These are phyloP conservation scores for Scleromitrula shiraiana DNA, from an alignment of 2,329 filamentous ascomycete genomes.

Conservation along the genomic window DNA sequence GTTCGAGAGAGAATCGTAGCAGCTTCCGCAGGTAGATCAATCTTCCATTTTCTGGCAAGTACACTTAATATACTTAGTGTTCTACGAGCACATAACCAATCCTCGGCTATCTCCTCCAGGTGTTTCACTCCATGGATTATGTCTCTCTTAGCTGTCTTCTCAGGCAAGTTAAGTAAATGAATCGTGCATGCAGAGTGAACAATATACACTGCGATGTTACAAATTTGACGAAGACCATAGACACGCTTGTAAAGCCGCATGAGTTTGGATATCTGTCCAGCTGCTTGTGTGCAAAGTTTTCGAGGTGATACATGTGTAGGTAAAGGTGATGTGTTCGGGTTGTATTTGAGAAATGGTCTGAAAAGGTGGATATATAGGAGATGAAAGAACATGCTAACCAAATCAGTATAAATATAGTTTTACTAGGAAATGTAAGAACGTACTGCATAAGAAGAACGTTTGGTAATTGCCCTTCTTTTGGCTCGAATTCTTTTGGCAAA, in stretches of 20 bases:
- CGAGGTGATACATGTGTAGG: conserved; percentile 83
- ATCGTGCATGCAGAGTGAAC: conserved; percentile 90
- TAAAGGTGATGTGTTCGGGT: conserved; percentile 69
- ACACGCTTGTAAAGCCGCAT: conserved; percentile 88
- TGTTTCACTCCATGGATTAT: conserved; percentile 87
- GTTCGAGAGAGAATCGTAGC: conserved; percentile 65
- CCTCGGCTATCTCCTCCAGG: conserved; percentile 89
- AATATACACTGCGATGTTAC: conserved; percentile 95
- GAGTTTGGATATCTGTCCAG: conserved; percentile 84
- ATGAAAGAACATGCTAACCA: conserved; percentile 87
- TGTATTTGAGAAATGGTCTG: conserved; percentile 89
- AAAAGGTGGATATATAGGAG: conserved; percentile 93
- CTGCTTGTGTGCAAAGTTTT: conserved; percentile 84
- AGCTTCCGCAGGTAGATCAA: conserved; percentile 80
- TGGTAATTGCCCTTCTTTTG: conserved; percentile 80
- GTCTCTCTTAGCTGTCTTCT: conserved; percentile 83
- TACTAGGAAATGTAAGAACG: conserved; percentile 37
- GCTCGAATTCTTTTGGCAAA: conserved; percentile 78
- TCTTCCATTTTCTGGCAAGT: conserved; percentile 80
- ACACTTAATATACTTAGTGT: conserved; percentile 80
- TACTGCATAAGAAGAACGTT: conserved; percentile 78
- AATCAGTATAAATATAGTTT: conserved; percentile 21
- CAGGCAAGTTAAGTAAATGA: conserved; percentile 84
- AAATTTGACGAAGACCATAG: conserved; percentile 87
- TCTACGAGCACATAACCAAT: conserved; percentile 83